Evolutionary conservation across 345 rosid species (phyloP), one percentile per base, ranked within the genome.

Genomic region (Crucihimalaya himalaica): DNA sequence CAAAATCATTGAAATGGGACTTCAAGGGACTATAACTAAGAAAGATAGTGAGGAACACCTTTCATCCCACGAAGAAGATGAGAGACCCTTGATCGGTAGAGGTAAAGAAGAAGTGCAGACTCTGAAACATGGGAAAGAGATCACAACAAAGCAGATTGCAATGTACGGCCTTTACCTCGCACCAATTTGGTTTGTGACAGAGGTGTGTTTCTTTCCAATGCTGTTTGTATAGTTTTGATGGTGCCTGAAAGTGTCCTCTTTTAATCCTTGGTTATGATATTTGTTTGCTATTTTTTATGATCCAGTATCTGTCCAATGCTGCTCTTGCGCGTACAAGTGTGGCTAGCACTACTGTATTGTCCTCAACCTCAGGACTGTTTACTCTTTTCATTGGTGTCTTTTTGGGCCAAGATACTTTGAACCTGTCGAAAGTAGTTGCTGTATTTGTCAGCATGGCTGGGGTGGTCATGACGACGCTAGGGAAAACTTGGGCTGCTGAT

Each of bases 111-210:
- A 86, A 61, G 32, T 62, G 7, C 84, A 80, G 64, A 66, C 68
- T 8, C 51, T 62, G 76, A 89, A 81, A 74, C 86, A 79, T 40
- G 82, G 77, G 42, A 90, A 82, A 78, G 85, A 71, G 80, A 82
- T 86, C 68, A 82, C 93, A 1, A 70, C 86, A 1, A 84, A 81
- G 76, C 91, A 96, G 83, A 84, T 92, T 74, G 98, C 94, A 12
- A 76, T 69, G 32, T 84, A 81, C 35, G 97, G 98, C 16, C 89
- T 90, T 84, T 96, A 92, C 80, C 81, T 96, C 57, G 98, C 99
- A n/a, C 99, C 99, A 5, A 83, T 96, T 69, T 96, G 99, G 99
- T 96, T 96, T 82, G 75, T 96, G 35, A 96, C 99, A 28, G 99
- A 96, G 97, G 99, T 96, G 75, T 70, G 72, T 43, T 31, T 52